These are phyloP conservation scores for Kodamaea laetipori DNA, from an alignment of 805 yeast genomes.

Conservation along the genomic window DNA sequence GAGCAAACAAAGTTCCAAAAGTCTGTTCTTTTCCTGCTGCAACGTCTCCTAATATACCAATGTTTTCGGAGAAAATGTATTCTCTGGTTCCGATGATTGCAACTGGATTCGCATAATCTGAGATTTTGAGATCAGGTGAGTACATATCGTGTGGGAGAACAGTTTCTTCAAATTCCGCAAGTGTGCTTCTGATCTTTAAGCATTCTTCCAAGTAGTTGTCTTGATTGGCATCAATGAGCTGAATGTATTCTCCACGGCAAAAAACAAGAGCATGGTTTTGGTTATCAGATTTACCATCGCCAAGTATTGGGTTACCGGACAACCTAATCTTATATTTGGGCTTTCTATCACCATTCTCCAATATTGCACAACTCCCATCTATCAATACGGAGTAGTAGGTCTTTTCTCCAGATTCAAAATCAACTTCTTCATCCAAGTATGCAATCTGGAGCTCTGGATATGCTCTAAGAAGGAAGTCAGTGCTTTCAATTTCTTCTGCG, in stretches of 20 bases:
- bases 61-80: conserved; percentile 79
- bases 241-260: conserved; percentile 79
- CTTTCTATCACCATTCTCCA: conserved; percentile 51
- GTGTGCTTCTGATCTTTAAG: conserved; percentile 69
- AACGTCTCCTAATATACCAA: conserved; percentile 80
- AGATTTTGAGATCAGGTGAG: conserved; percentile 17
- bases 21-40: conserved; percentile 91
- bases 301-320: conserved; percentile 80
- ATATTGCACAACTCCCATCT: conserved; percentile 67
- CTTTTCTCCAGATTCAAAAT: conserved; percentile 43
- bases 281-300: conserved; percentile 84
- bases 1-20: conserved; percentile 80
- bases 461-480: conserved; percentile 60
- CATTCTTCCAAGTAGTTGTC: conserved; percentile 84
- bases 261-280: conserved; percentile 77
- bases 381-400: conserved; percentile 64
- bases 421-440: conserved; percentile 55
- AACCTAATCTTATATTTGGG: conserved; percentile 59
- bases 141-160: conserved; percentile 18
- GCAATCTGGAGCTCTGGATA: conserved; percentile 69
- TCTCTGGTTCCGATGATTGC: conserved; percentile 86
- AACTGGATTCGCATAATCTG: conserved; percentile 52
- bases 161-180: conserved; percentile 75
- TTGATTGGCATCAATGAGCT: conserved; percentile 81
- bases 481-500: conserved; percentile 59